Conservation (phyloP, 225 moss, liverwort and hornwort genomes). For the Thuidium tamariscinum region DNA sequence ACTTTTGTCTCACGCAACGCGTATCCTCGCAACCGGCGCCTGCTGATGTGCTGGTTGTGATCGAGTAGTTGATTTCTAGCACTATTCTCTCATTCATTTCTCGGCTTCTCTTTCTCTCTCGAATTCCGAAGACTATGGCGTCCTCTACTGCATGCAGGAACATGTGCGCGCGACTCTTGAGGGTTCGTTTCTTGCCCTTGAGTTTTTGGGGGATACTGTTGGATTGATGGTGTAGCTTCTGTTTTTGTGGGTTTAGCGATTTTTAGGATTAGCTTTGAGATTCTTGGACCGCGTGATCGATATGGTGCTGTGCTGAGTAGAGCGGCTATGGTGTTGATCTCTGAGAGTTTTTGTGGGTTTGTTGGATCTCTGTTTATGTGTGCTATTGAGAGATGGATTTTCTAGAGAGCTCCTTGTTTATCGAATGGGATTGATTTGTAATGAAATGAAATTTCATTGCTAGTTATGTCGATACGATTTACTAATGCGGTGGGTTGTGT, state of each 20-base stretch:
- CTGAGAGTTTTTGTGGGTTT: neutral
- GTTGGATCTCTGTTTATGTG: neutral
- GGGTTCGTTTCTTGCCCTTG: neutral
- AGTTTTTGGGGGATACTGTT: neutral
- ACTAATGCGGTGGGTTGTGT: neutral
- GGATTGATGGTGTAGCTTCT: neutral
- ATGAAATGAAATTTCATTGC: neutral
- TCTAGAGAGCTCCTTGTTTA: neutral
- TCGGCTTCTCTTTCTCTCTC: neutral
- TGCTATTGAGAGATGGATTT: neutral
- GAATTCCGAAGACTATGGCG: conserved; percentile 9
- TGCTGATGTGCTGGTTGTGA: neutral
- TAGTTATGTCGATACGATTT: neutral
- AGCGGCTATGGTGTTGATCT: neutral
- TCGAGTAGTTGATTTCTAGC: neutral
- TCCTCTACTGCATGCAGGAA: conserved; percentile 14
- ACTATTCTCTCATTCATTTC: neutral
- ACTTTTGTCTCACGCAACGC: neutral
- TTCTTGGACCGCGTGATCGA: neutral
- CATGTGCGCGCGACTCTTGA: conserved; percentile 13
- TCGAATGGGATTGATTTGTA: neutral
- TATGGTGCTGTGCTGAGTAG: neutral
- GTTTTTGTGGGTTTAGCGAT: neutral
- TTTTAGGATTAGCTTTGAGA: neutral
- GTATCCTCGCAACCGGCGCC: neutral